Evolutionary conservation across 1,139 yeast species (phyloP), one percentile per base, ranked within the genome.

Genomic region (Hemisphaericaspora xylofermentans): DNA sequence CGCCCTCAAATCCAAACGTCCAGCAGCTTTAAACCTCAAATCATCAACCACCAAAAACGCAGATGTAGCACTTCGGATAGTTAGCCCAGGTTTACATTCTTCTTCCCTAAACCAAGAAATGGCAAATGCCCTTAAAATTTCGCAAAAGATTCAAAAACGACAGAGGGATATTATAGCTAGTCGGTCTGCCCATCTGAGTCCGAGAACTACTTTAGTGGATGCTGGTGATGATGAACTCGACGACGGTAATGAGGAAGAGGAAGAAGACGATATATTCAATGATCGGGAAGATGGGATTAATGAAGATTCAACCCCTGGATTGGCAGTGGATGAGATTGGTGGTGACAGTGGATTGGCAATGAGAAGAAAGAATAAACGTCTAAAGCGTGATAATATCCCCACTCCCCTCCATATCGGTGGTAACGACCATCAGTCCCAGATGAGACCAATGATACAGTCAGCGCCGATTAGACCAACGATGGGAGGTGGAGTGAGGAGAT

Each of bases 51-150:
- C 38, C 5, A 33, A 32, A 27, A 50, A 49, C 32, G 46, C 55
- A 5, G 66, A 66, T 35, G 51, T 66, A 39, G 74, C 74, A 10
- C 52, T 66, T 35, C 53, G 74, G 28, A 64, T 70, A 25, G 75
- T 69, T 9, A 60, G 68, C 44, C 81, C 81, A n/a, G 79, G 79
- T 0, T 54, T 74, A 28, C 75, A n/a, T n/a, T n/a, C n/a, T n/a
- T n/a, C 78, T 3, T 68, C 78, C 2, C 68, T 66, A 12, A 67
- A 62, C 47, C 66, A 65, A 24, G 76, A 74, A 48, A 74, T 76
- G 79, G 67, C 67, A 44, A 54, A 68, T 29, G 74, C 80, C 1
- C 64, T 76, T 38, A 60, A 66, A 43, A 60, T 71, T 13, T 71
- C 78, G 34, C 73, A 71, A 48, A 54, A 64, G 36, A 76, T 77